A percentile compares a stretch with the other conserved stretches of the same genome.
Evolutionary conservation across 2,329 filamentous ascomycete species (phyloP).

Genomic region (Cladorrhinum sp.): DNA sequence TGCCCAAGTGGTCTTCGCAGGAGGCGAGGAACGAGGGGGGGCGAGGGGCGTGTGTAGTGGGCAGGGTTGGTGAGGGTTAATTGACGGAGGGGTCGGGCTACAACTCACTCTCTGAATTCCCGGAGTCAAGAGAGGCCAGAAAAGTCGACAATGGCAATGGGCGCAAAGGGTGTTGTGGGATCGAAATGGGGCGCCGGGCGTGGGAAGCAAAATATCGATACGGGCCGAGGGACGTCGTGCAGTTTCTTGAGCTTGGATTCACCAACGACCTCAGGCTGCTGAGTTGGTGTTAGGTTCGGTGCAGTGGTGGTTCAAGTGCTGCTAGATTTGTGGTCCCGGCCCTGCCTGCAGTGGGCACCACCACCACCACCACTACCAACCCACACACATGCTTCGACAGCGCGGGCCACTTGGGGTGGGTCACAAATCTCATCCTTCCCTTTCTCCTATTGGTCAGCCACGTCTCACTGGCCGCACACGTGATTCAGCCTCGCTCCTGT

Average conservation of each 20-base stretch:
- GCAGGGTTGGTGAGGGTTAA: slow-evolving; percentile 22
- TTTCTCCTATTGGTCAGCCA: slow-evolving; percentile 15
- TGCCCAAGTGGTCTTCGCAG: background rate
- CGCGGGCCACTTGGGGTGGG: background rate
- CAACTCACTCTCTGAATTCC: slow-evolving; percentile 17
- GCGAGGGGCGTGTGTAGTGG: slow-evolving; percentile 5
- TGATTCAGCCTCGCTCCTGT: slow-evolving; percentile 19
- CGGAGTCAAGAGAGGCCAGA: slow-evolving; percentile 1
- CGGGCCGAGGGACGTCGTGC: slow-evolving; percentile 19
- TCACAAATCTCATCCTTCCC: background rate
- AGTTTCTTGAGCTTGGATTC: slow-evolving; percentile 14
- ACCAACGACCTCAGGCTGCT: background rate
- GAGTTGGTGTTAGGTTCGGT: slow-evolving; percentile 18
- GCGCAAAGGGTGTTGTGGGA: background rate
- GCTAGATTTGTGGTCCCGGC: slow-evolving; percentile 25
- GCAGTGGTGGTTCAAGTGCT: slow-evolving; percentile 19
- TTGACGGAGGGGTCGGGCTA: slow-evolving; percentile 21
- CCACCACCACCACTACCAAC: no score
- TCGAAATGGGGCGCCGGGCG: background rate
- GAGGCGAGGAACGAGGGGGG: slow-evolving; percentile 1
- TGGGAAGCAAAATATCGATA: slow-evolving; percentile 13
- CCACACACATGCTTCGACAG: background rate
- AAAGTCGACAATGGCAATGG: background rate
- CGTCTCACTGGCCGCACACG: slow-evolving; percentile 6
- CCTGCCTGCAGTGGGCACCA: background rate